Conservation (phyloP, 306 rosid species). For the Cucumis melo region DNA sequence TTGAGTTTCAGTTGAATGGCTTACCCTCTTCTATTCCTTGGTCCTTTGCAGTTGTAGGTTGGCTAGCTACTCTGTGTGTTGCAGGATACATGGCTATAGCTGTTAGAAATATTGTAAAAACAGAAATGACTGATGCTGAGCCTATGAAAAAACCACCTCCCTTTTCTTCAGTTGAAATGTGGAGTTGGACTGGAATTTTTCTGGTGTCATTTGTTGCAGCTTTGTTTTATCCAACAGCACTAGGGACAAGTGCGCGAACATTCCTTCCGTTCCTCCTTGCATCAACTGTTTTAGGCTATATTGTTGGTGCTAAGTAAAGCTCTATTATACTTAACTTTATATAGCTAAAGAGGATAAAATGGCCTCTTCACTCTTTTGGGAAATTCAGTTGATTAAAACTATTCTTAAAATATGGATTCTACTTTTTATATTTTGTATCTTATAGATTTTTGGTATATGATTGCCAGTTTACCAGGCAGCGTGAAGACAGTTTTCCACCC, state of each 20-base stretch:
- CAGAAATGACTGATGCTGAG: constrained; percentile 74
- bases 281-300: constrained; percentile 78
- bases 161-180: constrained; percentile 59
- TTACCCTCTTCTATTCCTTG: constrained; percentile 8
- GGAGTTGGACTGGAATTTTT: constrained; percentile 64
- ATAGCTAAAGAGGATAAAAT: neutral
- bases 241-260: constrained; percentile 86
- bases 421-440: constrained; percentile 6
- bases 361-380: neutral
- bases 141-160: constrained; percentile 85
- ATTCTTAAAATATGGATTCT: neutral
- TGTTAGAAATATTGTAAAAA: constrained; percentile 69
- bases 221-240: constrained; percentile 45
- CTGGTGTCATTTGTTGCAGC: constrained; percentile 52
- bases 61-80: constrained; percentile 79
- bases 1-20: neutral
- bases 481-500: constrained; percentile 88
- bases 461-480: constrained; percentile 57
- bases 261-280: constrained; percentile 94
- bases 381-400: neutral
- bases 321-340: constrained; percentile 10
- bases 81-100: constrained; percentile 86
- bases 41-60: constrained; percentile 64
- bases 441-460: constrained; percentile 4
- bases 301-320: constrained; percentile 75